A percentile compares a stretch with the other conserved stretches of the same genome.
phyloP scores from a whole-genome alignment of 495 filamentous ascomycete genomes.

The Tuber melanosporum region DNA sequence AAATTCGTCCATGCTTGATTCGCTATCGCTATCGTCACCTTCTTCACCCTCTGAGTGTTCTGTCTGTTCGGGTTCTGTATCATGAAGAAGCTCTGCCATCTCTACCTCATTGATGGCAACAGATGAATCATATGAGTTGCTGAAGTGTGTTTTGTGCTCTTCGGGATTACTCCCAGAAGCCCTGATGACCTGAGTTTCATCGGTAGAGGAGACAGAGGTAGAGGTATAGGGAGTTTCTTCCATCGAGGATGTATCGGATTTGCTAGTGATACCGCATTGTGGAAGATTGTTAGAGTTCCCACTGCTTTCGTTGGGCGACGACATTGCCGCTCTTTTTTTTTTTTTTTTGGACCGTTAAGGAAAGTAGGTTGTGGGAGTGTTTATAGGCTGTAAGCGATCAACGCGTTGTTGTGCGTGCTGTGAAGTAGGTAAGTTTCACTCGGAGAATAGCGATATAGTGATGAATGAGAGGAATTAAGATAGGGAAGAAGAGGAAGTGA shows the following conservation, averaged over 20 bases:
- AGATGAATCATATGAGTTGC: background rate
- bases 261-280: background rate
- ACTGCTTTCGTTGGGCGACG: background rate
- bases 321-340: background rate
- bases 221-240: background rate
- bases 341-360: background rate
- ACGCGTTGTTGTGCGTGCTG: background rate
- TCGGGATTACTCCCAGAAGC: no score
- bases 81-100: background rate
- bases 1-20: background rate
- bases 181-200: background rate
- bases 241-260: background rate
- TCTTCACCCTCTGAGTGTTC: background rate
- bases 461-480: background rate
- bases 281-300: background rate
- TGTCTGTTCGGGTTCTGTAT: background rate
- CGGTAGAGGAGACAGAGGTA: background rate
- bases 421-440: background rate
- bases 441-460: background rate
- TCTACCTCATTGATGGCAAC: background rate
- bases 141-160: no score
- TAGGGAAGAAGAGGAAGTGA: background rate
- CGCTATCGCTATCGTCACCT: background rate
- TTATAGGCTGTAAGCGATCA: background rate
- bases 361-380: background rate